Evolutionary conservation across 1,139 yeast genomes (phyloP).

Genomic region (Candida smagusa): DNA sequence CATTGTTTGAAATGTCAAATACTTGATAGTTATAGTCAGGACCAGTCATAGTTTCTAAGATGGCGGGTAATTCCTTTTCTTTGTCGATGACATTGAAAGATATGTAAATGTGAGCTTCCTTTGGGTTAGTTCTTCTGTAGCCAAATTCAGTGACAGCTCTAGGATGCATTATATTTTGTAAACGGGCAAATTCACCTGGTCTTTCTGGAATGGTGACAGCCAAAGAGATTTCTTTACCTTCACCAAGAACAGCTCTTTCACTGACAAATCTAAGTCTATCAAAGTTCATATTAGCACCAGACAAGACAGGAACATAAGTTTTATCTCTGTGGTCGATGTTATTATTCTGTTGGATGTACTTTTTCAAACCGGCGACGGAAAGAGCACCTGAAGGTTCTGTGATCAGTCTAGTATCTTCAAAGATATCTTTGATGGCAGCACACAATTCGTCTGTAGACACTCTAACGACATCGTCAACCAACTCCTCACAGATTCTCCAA

Average conservation of each 20-base stretch:
- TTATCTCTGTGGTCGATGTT: constrained; percentile 69
- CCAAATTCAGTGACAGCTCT: constrained; percentile 91
- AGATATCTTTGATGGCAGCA: constrained; percentile 95
- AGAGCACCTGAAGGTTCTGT: constrained; percentile 98
- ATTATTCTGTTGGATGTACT: constrained; percentile 64
- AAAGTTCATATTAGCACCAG: constrained; percentile 98
- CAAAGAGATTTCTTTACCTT: constrained; percentile 92
- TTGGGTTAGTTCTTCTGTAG: constrained; percentile 62
- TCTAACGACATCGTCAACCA: constrained; percentile 82
- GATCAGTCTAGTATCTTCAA: constrained; percentile 90
- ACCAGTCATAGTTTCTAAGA: constrained; percentile 36
- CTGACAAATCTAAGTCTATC: constrained; percentile 95
- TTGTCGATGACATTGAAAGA: constrained; percentile 82
- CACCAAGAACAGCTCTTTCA: constrained; percentile 96
- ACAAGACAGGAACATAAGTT: constrained; percentile 79
- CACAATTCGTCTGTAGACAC: constrained; percentile 94
- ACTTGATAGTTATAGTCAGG: constrained; percentile 55
- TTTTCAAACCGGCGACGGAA: constrained; percentile 90
- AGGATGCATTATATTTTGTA: constrained; percentile 77
- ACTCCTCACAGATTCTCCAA: constrained; percentile 72
- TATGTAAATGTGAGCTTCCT: constrained; percentile 75
- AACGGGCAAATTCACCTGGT: constrained; percentile 82
- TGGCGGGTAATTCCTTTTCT: constrained; percentile 46
- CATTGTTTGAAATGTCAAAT: constrained; percentile 84
- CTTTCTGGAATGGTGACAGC: constrained; percentile 85